Evolutionary conservation across 441 rosid genomes (phyloP).

Genomic region (Gossypium laxum): DNA sequence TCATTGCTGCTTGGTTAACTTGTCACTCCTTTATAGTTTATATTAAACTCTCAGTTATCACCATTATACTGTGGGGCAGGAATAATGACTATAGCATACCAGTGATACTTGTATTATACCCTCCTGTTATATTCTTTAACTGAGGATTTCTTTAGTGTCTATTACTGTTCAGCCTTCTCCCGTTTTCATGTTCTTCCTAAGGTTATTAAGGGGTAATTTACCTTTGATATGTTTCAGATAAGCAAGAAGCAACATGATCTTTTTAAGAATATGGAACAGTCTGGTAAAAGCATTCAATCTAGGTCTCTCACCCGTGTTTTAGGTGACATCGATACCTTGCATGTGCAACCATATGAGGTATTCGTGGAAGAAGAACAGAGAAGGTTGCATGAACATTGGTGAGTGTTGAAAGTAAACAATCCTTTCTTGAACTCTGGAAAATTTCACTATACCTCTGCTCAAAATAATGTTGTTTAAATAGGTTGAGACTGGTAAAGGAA

Average conservation of each 20-base stretch:
- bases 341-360: conserved; percentile 77
- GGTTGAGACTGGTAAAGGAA: conserved; percentile 58
- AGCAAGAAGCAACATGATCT: conserved; percentile 89
- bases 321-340: conserved; percentile 59
- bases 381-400: conserved; percentile 86
- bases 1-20: background rate
- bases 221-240: conserved; percentile 46
- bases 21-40: background rate
- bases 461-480: conserved; percentile 22
- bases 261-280: conserved; percentile 76
- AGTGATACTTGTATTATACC: background rate
- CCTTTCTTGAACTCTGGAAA: conserved; percentile 6
- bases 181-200: background rate
- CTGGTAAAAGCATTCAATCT: conserved; percentile 70
- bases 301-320: conserved; percentile 58
- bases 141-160: background rate
- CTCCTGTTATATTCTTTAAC: background rate
- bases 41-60: background rate
- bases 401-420: conserved; percentile 28
- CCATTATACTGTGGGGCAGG: background rate
- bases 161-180: background rate
- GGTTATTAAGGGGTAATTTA: conserved; percentile 15
- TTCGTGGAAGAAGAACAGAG: conserved; percentile 79
- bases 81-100: background rate
- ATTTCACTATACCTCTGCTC: conserved; percentile 12